Base-by-base conservation (phyloP, 1,139 yeast genomes). In the Sugiyamaella xylanicola region DNA sequence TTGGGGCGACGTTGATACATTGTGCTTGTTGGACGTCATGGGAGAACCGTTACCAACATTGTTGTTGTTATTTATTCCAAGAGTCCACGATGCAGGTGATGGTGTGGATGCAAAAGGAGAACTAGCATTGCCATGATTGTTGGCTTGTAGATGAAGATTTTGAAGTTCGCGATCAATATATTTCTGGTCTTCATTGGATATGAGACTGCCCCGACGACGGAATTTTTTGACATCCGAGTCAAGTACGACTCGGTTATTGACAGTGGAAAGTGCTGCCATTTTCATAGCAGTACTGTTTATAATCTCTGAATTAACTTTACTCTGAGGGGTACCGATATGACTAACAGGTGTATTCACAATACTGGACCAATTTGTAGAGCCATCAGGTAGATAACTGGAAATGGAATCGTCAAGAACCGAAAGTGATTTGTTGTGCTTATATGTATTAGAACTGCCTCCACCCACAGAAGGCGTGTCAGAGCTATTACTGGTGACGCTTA, bases 201-300 rank as follows among this genome's bases (percentile, higher is more conserved):
- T 35, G 16, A 56, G 48, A 25, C 59, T 54, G 32, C 62, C 62
- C 20, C 63, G 61, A 21, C 71, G 61, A 11, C 70, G 61, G 56
- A 61, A 64, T 59, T 69, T 67, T 43, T 65, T 65, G 36, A 63
- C 65, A 51, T 69, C 71, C 8, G 65, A 54, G 50, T 68, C 73
- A 17, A 60, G 48, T 11, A 60, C 59, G 4, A 59, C 68, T 2
- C 68, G 54, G 29, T 56, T 60, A 51, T 56, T 62, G 19, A 62
- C 65, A 3, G 74, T 70, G 48, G 67, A 65, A 50, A 72, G 59
- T n/a, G 74, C 74, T 0, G 75, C 73, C 59, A 72, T 61, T 53
- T 72, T 71, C 68, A 69, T 65, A n/a, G 74, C 73, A 4, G 74
- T 68, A 11, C 67, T 59, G 53, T 61, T 65, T n/a, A 63, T 58